phyloP scores from a whole-genome alignment of 768 basidiomycete genomes.

The Saitozyma podzolica region DNA sequence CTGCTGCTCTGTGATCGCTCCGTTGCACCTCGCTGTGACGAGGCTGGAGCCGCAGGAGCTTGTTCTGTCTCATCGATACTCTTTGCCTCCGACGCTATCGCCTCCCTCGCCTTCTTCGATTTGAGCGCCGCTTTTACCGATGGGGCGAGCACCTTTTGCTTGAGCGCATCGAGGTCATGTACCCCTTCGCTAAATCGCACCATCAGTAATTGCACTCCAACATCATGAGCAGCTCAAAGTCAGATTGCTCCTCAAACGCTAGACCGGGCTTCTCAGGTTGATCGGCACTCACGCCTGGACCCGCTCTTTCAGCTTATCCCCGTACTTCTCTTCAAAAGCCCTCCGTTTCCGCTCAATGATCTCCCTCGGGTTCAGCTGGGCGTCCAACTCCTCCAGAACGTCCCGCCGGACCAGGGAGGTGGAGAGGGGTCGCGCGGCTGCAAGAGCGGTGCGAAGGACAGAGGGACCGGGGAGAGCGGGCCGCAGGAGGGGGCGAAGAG shows the following conservation, averaged over 20 bases:
- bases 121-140: conserved; percentile 23
- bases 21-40: background rate
- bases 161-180: conserved; percentile 54
- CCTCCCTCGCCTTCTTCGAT: conserved; percentile 10
- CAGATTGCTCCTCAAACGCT: conserved; percentile 1
- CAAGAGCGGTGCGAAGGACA: background rate
- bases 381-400: conserved; percentile 30
- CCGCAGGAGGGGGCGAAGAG: too few relatives aligned
- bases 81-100: background rate
- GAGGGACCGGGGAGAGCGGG: too few relatives aligned
- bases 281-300: conserved; percentile 64
- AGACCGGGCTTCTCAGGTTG: background rate
- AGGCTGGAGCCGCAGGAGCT: background rate
- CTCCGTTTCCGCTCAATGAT: conserved; percentile 43
- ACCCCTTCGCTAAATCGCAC: conserved; percentile 54
- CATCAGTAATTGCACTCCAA: background rate
- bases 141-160: conserved; percentile 44
- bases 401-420: conserved; percentile 15
- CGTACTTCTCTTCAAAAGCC: conserved; percentile 57
- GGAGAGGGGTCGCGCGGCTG: conserved; percentile 9
- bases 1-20: conserved; percentile 8
- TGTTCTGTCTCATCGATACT: background rate
- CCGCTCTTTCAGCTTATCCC: conserved; percentile 65
- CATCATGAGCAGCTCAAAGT: background rate
- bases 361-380: conserved; percentile 42